A percentile compares a stretch with the other conserved stretches of the same genome.
Conservation (phyloP, 305 asterid genomes). For the Nicotiana rustica region DNA sequence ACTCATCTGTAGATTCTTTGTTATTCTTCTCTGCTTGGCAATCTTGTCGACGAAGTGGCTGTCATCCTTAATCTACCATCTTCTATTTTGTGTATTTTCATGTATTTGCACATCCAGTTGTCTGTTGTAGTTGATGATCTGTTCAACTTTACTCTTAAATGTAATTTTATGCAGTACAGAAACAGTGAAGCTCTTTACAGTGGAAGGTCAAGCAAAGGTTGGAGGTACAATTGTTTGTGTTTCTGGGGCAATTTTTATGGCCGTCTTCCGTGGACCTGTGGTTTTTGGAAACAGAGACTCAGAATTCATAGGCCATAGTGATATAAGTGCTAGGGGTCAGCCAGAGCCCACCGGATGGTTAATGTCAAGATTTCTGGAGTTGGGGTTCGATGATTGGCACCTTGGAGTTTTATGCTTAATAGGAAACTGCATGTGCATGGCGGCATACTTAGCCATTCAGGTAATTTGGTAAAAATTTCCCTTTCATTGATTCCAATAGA, state of each 20-base stretch:
- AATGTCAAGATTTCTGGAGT: slow-evolving; percentile 57
- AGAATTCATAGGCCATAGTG: slow-evolving; percentile 58
- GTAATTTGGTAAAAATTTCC: slow-evolving; percentile 43
- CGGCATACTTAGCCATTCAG: slow-evolving; percentile 88
- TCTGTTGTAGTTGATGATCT: slow-evolving; percentile 12
- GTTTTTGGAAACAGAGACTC: slow-evolving; percentile 71
- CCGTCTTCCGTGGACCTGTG: slow-evolving; percentile 86
- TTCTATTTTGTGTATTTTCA: slow-evolving; percentile 18
- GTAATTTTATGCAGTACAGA: slow-evolving; percentile 82
- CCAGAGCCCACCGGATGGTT: slow-evolving; percentile 91
- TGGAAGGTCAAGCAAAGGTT: slow-evolving; percentile 91
- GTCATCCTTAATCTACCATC: background rate
- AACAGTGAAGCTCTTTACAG: slow-evolving; percentile 72
- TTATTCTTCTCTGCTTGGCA: background rate
- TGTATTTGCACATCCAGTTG: slow-evolving; percentile 8
- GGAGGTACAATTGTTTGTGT: slow-evolving; percentile 94
- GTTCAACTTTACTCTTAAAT: slow-evolving; percentile 43
- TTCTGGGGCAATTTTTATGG: slow-evolving; percentile 90
- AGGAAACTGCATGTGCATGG: slow-evolving; percentile 93
- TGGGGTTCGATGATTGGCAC: slow-evolving; percentile 79
- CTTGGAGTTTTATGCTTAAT: slow-evolving; percentile 85
- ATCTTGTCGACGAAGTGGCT: background rate
- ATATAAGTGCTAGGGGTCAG: slow-evolving; percentile 84
- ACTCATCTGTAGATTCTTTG: background rate
- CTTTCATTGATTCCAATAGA: background rate